Evolutionary conservation across 1,284 basidiomycete genomes (phyloP).

Genomic region (Sporisorium sorghi): DNA sequence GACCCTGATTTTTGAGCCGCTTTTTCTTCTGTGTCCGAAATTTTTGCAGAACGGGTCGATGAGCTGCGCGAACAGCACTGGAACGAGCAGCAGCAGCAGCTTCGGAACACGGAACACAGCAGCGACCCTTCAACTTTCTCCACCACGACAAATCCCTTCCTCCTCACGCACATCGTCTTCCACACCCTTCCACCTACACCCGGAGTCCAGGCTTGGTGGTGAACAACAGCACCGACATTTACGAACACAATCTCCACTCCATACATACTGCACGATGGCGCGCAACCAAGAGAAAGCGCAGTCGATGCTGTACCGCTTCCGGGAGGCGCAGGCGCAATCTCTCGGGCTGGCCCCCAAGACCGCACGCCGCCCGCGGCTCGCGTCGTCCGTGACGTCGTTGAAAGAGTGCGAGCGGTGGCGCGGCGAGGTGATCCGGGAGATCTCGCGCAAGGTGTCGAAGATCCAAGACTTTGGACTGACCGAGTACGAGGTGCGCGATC

Average conservation of each 20-base stretch:
- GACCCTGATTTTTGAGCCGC: background rate
- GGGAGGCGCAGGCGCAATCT: slow-evolving; percentile 94
- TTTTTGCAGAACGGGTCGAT: background rate
- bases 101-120: background rate
- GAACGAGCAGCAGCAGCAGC: no score
- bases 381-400: slow-evolving; percentile 87
- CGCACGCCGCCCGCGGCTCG: slow-evolving; percentile 88
- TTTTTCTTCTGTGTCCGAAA: background rate
- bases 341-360: slow-evolving; percentile 82
- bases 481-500: slow-evolving; percentile 93
- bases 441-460: slow-evolving; percentile 94
- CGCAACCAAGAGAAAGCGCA: slow-evolving; percentile 68
- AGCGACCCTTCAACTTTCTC: background rate
- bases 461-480: slow-evolving; percentile 94
- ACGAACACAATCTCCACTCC: no score
- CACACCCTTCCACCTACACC: background rate
- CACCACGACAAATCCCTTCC: background rate
- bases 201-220: no score
- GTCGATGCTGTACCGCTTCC: slow-evolving; percentile 98
- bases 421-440: slow-evolving; percentile 92
- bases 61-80: background rate
- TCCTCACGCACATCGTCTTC: background rate
- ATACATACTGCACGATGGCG: slow-evolving; percentile 58
- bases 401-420: slow-evolving; percentile 95
- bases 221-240: no score